A percentile compares a stretch with the other conserved stretches of the same genome.
These are phyloP conservation scores for Psidium friedrichsthalianum DNA, from an alignment of 345 rosid genomes.

Conservation along the genomic window DNA sequence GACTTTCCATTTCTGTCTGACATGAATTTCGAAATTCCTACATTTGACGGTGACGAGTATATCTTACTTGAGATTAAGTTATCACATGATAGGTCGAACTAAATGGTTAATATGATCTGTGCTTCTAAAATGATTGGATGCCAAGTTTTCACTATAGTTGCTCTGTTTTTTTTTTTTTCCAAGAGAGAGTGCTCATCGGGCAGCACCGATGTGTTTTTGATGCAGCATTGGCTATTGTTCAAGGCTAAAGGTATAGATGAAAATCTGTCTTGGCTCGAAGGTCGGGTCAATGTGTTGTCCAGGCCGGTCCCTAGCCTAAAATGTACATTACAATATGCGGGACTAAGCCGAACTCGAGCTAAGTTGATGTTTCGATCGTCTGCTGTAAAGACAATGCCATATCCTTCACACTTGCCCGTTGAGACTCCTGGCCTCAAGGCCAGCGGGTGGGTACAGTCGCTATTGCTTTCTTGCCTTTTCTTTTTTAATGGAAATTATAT, in stretches of 20 bases:
- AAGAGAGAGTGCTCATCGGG: not conserved
- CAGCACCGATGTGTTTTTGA: not conserved
- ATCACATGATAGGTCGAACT: no score
- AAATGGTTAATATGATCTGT: not conserved
- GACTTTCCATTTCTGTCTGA: no score
- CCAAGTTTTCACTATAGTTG: not conserved
- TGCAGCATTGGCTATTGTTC: not conserved
- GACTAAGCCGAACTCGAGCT: not conserved
- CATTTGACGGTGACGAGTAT: no score
- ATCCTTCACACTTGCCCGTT: no score
- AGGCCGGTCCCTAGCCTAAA: not conserved
- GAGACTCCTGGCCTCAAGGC: not conserved
- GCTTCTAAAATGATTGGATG: fast-evolving
- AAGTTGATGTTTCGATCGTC: not conserved
- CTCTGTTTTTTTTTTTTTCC: not conserved
- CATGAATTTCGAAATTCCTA: no score
- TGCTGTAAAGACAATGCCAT: not conserved
- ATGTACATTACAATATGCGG: not conserved
- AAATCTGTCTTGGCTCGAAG: not conserved
- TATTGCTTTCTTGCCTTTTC: not conserved
- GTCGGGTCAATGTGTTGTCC: not conserved
- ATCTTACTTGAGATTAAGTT: not conserved
- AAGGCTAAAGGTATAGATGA: not conserved
- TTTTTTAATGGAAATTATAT: not conserved
- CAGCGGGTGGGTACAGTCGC: not conserved